phyloP scores from a whole-genome alignment of 2,329 filamentous ascomycete species.

The Canariomyces notabilis region DNA sequence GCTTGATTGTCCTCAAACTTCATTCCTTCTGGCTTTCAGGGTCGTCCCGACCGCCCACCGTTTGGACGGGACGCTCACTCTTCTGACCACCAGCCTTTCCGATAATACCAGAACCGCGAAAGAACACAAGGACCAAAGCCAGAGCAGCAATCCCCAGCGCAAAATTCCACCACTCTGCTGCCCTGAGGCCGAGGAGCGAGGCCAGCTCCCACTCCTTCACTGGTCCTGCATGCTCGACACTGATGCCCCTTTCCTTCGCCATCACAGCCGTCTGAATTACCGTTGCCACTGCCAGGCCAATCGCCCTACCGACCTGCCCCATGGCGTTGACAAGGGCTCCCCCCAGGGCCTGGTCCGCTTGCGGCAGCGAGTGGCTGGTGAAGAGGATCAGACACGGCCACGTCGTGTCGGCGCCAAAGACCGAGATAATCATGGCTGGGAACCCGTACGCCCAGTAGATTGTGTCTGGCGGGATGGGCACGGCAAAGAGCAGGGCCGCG shows the following conservation, averaged over 20 bases:
- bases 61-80: background rate
- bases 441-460: conserved; percentile 65
- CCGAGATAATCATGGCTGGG: conserved; percentile 59
- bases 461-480: conserved; percentile 55
- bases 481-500: conserved; percentile 56
- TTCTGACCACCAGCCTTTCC: conserved; percentile 34
- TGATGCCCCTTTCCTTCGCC: conserved; percentile 41
- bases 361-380: conserved; percentile 56
- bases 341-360: conserved; percentile 61
- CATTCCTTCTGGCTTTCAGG: background rate
- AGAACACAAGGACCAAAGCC: conserved; percentile 41
- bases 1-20: background rate
- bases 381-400: conserved; percentile 64
- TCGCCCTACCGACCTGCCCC: conserved; percentile 59
- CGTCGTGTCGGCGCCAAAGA: conserved; percentile 61
- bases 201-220: conserved; percentile 40
- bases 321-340: conserved; percentile 64
- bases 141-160: conserved; percentile 41
- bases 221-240: conserved; percentile 40
- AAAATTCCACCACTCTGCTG: conserved; percentile 50
- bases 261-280: conserved; percentile 60
- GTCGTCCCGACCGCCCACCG: background rate
- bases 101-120: conserved; percentile 49
- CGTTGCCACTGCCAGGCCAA: conserved; percentile 61
- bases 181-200: conserved; percentile 45